Conservation (phyloP, 768 basidiomycete species). For the Cantharellus anzutake region DNA sequence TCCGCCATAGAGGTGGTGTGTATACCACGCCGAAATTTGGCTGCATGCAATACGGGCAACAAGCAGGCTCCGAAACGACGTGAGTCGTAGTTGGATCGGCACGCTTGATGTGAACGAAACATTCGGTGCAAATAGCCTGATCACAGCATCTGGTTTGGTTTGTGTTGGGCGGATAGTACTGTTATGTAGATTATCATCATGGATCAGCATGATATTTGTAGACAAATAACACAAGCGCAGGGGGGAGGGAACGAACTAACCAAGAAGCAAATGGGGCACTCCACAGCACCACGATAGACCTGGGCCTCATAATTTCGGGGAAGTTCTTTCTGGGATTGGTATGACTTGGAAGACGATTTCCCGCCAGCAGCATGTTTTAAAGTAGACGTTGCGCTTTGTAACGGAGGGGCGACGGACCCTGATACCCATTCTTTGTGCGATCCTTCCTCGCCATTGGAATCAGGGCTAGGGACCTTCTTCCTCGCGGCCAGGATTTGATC, state of each 20-base stretch:
- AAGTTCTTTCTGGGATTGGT: slow-evolving; percentile 34
- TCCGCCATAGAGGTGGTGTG: slow-evolving; percentile 58
- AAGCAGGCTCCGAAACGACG: slow-evolving; percentile 87
- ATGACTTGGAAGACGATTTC: neutral
- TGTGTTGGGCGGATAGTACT: slow-evolving; percentile 97
- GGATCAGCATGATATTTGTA: neutral
- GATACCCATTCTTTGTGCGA: neutral
- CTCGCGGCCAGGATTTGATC: slow-evolving; percentile 70
- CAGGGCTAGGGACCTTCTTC: slow-evolving; percentile 33
- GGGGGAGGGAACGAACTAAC: slow-evolving; percentile 29
- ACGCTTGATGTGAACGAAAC: slow-evolving; percentile 97
- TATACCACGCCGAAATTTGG: slow-evolving; percentile 93
- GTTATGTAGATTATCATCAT: slow-evolving; percentile 4
- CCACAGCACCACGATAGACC: slow-evolving; percentile 66
- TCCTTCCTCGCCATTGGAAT: neutral
- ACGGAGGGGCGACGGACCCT: neutral
- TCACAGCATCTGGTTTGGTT: slow-evolving; percentile 96
- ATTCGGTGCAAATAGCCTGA: slow-evolving; percentile 97
- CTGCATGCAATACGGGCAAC: slow-evolving; percentile 95
- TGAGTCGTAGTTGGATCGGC: slow-evolving; percentile 88
- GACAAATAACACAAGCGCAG: neutral
- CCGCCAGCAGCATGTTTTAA: neutral
- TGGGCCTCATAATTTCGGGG: slow-evolving; percentile 50
- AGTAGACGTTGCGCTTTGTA: neutral
- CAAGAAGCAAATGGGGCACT: slow-evolving; percentile 97